Evolutionary conservation across 2,329 filamentous ascomycete genomes (phyloP), one percentile per base, ranked within the genome.

Genomic region (Beauveria medogensis): DNA sequence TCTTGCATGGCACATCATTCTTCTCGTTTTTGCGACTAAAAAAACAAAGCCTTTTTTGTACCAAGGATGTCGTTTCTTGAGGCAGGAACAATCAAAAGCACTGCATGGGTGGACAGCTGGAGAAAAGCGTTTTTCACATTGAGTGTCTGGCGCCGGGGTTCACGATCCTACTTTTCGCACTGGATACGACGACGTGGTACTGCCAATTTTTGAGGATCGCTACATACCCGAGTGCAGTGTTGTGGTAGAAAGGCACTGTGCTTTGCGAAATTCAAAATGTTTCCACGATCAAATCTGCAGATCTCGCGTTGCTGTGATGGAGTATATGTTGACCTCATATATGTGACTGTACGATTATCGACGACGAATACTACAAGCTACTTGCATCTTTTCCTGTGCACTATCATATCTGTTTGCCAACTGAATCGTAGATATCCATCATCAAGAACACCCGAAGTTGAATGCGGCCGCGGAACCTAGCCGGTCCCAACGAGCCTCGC

Each of bases 1-100:
- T 90, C 87, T 89, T 84, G 85, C 87, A 88, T 85, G 79, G 81
- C 77, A 78, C 72, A 75, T 76, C 72, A 72, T 76, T 73, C 69
- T 72, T 72, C 71, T 71, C 75, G 73, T 78, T 77, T 78, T 77
- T 77, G 72, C 71, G 69, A 73, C 71, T 48, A 60, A 48, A 60
- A 60, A 60, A 54, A 28, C 41, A 54, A 71, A 64, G 64, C 71
- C 72, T 53, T 60, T 59, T 75, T 77, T 78, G 73, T 76, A 75
- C 72, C 70, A 76, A 72, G 75, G 74, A 60, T 77, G 72, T 73
- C 74, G 71, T 72, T 72, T 74, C 71, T 73, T 71, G 70, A 73
- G 71, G 69, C 70, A 73, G 70, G 67, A 70, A 61, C 67, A 69
- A 69, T 60, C 58, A 75, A 75, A 75, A 75, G 70, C 71, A 75